phyloP scores from a whole-genome alignment of 805 yeast species.

The Brettanomyces naardenensis region DNA sequence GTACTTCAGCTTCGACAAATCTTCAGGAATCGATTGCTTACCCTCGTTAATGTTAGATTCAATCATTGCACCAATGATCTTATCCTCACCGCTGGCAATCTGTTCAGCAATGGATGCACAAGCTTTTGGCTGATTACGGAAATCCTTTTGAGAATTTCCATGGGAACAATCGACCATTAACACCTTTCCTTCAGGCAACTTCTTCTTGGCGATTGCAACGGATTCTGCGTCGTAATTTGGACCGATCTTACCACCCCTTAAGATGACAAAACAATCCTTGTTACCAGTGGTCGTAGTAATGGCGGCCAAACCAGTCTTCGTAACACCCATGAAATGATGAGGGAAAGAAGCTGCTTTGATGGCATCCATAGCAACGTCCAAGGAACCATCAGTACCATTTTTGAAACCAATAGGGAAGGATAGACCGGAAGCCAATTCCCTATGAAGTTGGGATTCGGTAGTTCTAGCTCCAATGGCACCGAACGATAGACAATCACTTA shows the following conservation, averaged over 20 bases:
- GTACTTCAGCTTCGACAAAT: conserved; percentile 55
- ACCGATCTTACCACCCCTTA: conserved; percentile 93
- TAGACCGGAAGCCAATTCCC: conserved; percentile 94
- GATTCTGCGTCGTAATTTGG: conserved; percentile 83
- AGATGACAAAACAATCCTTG: conserved; percentile 84
- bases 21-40: conserved; percentile 68
- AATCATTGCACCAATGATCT: conserved; percentile 89
- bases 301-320: conserved; percentile 95
- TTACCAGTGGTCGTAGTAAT: conserved; percentile 95
- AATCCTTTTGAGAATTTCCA: conserved; percentile 93
- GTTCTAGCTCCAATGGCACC: conserved; percentile 99
- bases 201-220: conserved; percentile 65
- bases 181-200: conserved; percentile 40
- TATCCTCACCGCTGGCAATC: conserved; percentile 69
- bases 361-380: conserved; percentile 91
- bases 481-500: conserved; percentile 81
- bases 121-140: conserved; percentile 93
- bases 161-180: conserved; percentile 98
- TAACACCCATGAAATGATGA: conserved; percentile 95
- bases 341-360: conserved; percentile 84
- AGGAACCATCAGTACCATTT: conserved; percentile 95
- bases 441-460: conserved; percentile 95
- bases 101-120: conserved; percentile 75
- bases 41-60: conserved; percentile 92
- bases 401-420: conserved; percentile 99